These are phyloP conservation scores for Geotrichum restrictum DNA, from an alignment of 1,139 yeast species.

Conservation along the genomic window DNA sequence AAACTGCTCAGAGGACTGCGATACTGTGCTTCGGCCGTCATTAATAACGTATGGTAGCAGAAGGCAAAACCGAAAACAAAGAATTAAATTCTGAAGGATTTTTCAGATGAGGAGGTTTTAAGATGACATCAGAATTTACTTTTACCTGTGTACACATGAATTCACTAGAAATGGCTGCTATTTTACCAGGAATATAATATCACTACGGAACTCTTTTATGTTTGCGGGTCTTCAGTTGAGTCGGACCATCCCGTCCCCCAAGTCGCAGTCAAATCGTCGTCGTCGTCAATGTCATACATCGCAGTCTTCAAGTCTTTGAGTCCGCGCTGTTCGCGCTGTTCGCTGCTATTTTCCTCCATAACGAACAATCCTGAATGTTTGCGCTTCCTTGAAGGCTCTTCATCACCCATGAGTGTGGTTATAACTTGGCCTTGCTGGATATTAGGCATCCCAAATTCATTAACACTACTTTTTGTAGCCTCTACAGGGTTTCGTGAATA, in stretches of 20 bases:
- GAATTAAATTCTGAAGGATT: no score
- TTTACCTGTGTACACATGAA: no score
- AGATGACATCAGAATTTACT: neutral
- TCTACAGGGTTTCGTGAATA: neutral
- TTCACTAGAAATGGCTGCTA: no score
- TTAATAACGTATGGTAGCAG: no score
- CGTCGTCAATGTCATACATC: neutral
- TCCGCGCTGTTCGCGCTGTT: neutral
- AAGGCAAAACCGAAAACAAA: no score
- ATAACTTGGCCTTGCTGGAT: neutral
- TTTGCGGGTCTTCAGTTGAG: neutral
- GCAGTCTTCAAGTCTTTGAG: neutral
- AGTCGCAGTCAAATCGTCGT: constrained; percentile 1
- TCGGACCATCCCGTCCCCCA: neutral
- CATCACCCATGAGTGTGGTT: neutral
- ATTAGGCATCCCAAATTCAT: neutral
- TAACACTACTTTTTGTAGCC: neutral
- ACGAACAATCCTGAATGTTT: constrained; percentile 5
- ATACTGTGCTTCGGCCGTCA: no score
- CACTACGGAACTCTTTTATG: no score
- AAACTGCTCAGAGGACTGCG: no score
- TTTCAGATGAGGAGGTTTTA: neutral
- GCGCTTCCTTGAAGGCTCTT: neutral
- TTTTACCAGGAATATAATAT: no score
- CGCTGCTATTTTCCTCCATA: neutral